Percentiles rank a stretch among this genome's conserved stretches.
These are phyloP conservation scores for Penicillium crystallinum DNA, from an alignment of 495 filamentous ascomycete genomes.

Conservation along the genomic window DNA sequence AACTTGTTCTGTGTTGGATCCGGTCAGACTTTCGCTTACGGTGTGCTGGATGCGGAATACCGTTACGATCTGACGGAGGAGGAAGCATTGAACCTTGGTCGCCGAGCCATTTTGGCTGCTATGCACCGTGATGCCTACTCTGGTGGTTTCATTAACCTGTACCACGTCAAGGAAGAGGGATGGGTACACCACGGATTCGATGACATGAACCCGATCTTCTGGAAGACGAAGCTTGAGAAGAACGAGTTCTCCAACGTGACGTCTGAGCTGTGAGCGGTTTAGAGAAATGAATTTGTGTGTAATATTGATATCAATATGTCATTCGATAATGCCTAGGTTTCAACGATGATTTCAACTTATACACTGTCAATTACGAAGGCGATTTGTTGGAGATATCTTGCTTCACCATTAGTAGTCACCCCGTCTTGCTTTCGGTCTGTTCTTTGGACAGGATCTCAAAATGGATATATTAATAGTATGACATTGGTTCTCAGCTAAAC, in stretches of 20 bases:
- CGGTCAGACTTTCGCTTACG: constrained; percentile 97
- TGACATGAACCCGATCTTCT: constrained; percentile 95
- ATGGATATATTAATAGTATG: neutral
- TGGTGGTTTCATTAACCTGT: constrained; percentile 96
- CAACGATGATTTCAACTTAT: constrained; percentile 6
- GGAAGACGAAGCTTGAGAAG: constrained; percentile 97
- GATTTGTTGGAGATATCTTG: neutral
- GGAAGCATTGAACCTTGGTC: constrained; percentile 84
- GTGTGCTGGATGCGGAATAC: constrained; percentile 95
- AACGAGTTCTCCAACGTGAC: constrained; percentile 98
- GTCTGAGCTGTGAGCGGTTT: constrained; percentile 52
- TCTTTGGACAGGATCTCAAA: neutral
- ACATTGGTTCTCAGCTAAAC: neutral
- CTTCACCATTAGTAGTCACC: neutral
- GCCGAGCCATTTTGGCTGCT: constrained; percentile 89
- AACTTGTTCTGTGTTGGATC: constrained; percentile 98
- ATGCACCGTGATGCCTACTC: constrained; percentile 97
- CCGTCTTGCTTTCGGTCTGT: neutral
- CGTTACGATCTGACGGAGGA: constrained; percentile 77
- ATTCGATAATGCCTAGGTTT: constrained; percentile 12
- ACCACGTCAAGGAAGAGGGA: constrained; percentile 96
- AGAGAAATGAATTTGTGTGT: constrained; percentile 13
- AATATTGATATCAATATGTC: constrained; percentile 16
- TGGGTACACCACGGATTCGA: constrained; percentile 98
- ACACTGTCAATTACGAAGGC: neutral